Evolutionary conservation across 768 basidiomycete genomes (phyloP).

Genomic region (Phylloporus rhodoxanthus): DNA sequence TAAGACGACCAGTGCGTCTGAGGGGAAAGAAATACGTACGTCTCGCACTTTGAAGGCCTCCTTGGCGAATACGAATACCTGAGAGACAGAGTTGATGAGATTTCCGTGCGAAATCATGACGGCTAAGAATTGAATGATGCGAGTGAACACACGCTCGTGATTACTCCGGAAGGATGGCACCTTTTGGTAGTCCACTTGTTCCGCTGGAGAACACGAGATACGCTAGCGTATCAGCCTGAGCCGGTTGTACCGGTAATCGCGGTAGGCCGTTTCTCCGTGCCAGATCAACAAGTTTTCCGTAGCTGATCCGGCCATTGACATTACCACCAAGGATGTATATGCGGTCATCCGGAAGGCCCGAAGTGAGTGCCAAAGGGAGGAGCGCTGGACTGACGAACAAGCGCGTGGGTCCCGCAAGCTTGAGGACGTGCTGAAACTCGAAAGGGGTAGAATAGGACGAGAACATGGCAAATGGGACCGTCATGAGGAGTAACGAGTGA

Average conservation of each 20-base stretch:
- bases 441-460: slow-evolving; percentile 51
- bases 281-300: slow-evolving; percentile 38
- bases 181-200: slow-evolving; percentile 73
- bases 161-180: slow-evolving; percentile 25
- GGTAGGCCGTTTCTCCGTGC: not conserved
- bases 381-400: slow-evolving; percentile 48
- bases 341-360: slow-evolving; percentile 25
- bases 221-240: slow-evolving; percentile 49
- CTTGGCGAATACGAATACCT: slow-evolving; percentile 31
- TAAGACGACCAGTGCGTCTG: not conserved
- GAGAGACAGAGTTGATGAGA: slow-evolving; percentile 40
- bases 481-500: slow-evolving; percentile 43
- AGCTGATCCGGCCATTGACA: slow-evolving; percentile 36
- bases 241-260: slow-evolving; percentile 40
- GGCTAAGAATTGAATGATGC: slow-evolving; percentile 31
- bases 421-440: slow-evolving; percentile 49
- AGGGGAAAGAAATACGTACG: slow-evolving; percentile 28
- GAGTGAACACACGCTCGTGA: not conserved
- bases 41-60: slow-evolving; percentile 31
- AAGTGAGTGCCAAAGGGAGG: slow-evolving; percentile 33
- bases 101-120: slow-evolving; percentile 75
- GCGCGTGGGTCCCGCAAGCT: slow-evolving; percentile 42
- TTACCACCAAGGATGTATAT: slow-evolving; percentile 48
- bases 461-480: slow-evolving; percentile 49
- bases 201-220: slow-evolving; percentile 76